phyloP scores from a whole-genome alignment of 2,329 filamentous ascomycete genomes.

The Sclerotinia sclerotiorum region DNA sequence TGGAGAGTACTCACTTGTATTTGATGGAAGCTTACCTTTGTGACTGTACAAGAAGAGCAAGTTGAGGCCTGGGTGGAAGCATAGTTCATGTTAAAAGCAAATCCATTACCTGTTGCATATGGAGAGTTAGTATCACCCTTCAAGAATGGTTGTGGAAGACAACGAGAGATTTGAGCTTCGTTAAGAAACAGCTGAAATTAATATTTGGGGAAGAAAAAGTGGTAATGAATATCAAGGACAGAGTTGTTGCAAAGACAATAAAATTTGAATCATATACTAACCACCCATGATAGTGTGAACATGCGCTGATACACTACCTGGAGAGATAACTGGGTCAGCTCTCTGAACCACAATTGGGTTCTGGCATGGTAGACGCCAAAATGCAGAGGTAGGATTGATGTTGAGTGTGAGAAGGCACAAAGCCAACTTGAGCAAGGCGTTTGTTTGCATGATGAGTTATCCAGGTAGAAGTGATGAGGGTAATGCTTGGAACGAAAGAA shows the following conservation, averaged over 20 bases:
- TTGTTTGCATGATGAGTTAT: constrained; percentile 4
- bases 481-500: background rate
- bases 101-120: constrained; percentile 47
- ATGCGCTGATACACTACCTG: constrained; percentile 54
- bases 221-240: too few species aligned
- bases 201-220: too few species aligned
- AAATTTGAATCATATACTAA: background rate
- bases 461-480: background rate
- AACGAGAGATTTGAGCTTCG: background rate
- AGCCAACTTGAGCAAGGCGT: constrained; percentile 1
- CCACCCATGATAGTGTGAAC: constrained; percentile 63
- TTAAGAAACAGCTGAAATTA: too few species aligned
- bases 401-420: constrained; percentile 16
- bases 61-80: constrained; percentile 51
- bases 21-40: constrained; percentile 42
- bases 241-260: too few species aligned
- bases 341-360: constrained; percentile 48
- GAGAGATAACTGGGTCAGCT: constrained; percentile 59
- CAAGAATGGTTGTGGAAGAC: fast-evolving
- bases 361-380: constrained; percentile 48
- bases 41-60: constrained; percentile 63
- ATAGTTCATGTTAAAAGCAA: constrained; percentile 55
- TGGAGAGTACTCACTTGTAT: too few species aligned
- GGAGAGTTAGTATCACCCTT: background rate
- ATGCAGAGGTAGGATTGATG: constrained; percentile 41